phyloP scores from a whole-genome alignment of 2,329 filamentous ascomycete genomes.

The Didymella segeticola region DNA sequence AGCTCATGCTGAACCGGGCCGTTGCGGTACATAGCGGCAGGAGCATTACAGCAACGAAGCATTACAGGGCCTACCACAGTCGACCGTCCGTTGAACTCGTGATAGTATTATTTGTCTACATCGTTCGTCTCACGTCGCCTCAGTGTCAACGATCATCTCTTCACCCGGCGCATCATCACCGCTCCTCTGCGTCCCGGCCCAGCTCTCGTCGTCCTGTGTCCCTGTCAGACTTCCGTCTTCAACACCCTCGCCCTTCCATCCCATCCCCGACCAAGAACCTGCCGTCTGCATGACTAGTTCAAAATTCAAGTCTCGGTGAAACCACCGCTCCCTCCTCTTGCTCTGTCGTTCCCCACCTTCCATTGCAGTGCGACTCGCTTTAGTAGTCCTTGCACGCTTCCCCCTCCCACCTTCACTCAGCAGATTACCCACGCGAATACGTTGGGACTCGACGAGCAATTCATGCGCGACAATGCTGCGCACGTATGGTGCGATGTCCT shows the following conservation, averaged over 20 bases:
- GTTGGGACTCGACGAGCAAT: conserved; percentile 70
- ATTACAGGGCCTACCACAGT: too few species aligned
- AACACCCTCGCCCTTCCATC: conserved; percentile 22
- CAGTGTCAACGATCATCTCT: not conserved
- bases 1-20: not conserved
- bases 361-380: conserved; percentile 76
- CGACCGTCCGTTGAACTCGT: too few species aligned
- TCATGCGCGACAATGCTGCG: conserved; percentile 84
- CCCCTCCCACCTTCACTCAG: conserved; percentile 63
- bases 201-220: conserved; percentile 13
- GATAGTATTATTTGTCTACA: too few species aligned
- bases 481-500: conserved; percentile 90
- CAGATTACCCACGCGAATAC: conserved; percentile 67
- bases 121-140: too few species aligned
- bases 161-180: not conserved
- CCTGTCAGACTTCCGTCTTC: conserved; percentile 6
- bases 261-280: conserved; percentile 50
- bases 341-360: conserved; percentile 74
- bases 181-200: conserved; percentile 2
- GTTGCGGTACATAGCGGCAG: not conserved
- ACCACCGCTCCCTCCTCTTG: conserved; percentile 76
- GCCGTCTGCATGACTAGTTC: conserved; percentile 69
- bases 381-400: conserved; percentile 73
- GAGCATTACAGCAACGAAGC: too few species aligned
- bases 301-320: conserved; percentile 67